phyloP scores from a whole-genome alignment of 2,329 filamentous ascomycete species.

The Fusarium udum region DNA sequence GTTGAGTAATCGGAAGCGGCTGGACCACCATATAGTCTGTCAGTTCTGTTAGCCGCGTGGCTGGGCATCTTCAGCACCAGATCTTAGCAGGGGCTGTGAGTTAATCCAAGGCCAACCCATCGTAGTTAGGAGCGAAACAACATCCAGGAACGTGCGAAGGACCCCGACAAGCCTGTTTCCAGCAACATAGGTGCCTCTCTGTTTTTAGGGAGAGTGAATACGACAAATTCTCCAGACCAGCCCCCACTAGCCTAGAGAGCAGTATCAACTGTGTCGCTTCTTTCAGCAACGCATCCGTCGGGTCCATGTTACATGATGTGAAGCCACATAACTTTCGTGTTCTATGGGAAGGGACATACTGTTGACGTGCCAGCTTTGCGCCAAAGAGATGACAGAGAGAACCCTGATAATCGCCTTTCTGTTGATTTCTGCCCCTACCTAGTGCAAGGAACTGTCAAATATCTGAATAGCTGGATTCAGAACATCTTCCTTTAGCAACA shows the following conservation, averaged over 20 bases:
- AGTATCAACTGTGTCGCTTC: slow-evolving; percentile 3
- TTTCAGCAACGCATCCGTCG: slow-evolving; percentile 5
- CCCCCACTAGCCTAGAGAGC: neutral
- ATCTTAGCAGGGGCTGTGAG: neutral
- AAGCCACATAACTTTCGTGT: slow-evolving; percentile 9
- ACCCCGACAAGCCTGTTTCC: slow-evolving; percentile 20
- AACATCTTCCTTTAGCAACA: slow-evolving; percentile 15
- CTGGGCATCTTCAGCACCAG: slow-evolving; percentile 12
- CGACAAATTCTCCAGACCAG: slow-evolving; percentile 4
- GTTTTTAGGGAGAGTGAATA: slow-evolving; percentile 20
- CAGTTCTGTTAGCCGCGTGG: slow-evolving; percentile 26
- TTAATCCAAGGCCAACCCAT: slow-evolving; percentile 8
- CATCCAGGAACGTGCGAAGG: slow-evolving; percentile 22
- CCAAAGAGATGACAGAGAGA: neutral
- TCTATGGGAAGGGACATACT: neutral
- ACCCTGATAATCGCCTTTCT: neutral
- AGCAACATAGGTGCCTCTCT: slow-evolving; percentile 23
- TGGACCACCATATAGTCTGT: slow-evolving; percentile 1
- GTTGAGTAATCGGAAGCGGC: slow-evolving; percentile 10
- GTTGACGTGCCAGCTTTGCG: slow-evolving; percentile 6
- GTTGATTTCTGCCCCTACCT: slow-evolving; percentile 24
- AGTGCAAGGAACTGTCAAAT: slow-evolving; percentile 21
- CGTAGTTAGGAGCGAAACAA: slow-evolving; percentile 11
- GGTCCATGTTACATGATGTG: slow-evolving; percentile 19
- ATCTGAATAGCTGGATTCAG: slow-evolving; percentile 1